phyloP scores from a whole-genome alignment of 768 basidiomycete species.

The Naganishia vishniacii region DNA sequence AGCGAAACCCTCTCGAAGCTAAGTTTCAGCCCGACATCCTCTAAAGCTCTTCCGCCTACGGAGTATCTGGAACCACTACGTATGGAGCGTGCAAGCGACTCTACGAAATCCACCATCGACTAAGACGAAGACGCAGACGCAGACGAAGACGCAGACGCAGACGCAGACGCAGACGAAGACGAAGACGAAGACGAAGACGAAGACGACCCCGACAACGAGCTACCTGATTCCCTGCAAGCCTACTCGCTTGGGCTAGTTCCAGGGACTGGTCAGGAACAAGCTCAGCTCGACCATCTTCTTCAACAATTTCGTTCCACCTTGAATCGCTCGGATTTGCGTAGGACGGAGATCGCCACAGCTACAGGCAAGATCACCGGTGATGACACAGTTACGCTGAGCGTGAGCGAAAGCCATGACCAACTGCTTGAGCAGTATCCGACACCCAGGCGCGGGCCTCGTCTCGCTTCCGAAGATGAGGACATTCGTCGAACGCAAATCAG shows the following conservation, averaged over 20 bases:
- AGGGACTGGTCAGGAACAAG: neutral
- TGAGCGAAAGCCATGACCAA: neutral
- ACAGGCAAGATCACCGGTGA: neutral
- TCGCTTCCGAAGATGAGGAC: too few relatives aligned
- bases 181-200: neutral
- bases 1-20: constrained; percentile 15
- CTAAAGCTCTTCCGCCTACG: neutral
- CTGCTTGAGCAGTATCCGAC: neutral
- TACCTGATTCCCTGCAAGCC: neutral
- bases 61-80: neutral
- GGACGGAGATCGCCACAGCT: neutral
- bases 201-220: neutral
- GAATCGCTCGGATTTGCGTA: neutral
- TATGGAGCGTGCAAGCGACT: neutral
- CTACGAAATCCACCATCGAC: neutral
- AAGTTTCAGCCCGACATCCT: neutral
- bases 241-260: neutral
- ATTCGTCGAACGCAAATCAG: too few relatives aligned
- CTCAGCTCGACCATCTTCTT: neutral
- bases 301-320: neutral
- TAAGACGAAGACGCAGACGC: too few relatives aligned
- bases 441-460: too few relatives aligned
- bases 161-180: too few relatives aligned
- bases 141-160: too few relatives aligned
- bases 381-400: neutral